A percentile compares a stretch with the other conserved stretches of the same genome.
These are phyloP conservation scores for Paraurostyla sp. DNA, from an alignment of 73 alveolate genomes.

Conservation along the genomic window DNA sequence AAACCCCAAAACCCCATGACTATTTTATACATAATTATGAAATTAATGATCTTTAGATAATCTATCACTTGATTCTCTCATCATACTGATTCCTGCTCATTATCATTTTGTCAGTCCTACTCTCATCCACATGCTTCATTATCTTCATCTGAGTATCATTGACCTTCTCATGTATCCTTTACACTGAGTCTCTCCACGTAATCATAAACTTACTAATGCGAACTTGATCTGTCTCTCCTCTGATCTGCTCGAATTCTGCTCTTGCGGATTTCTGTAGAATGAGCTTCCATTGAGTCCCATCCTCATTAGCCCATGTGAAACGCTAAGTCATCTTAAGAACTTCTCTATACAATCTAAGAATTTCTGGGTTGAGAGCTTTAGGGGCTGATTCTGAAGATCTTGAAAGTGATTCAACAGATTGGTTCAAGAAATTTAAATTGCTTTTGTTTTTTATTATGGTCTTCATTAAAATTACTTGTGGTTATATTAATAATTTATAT, in stretches of 20 bases:
- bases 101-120: constrained; percentile 47
- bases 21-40: too few species aligned
- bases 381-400: constrained; percentile 28
- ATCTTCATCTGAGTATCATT: constrained; percentile 66
- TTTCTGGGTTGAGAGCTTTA: neutral
- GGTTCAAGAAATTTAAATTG: constrained; percentile 48
- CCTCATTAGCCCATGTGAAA: constrained; percentile 78
- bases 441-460: constrained; percentile 63
- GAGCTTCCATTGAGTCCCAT: constrained; percentile 70
- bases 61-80: neutral
- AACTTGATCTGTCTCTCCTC: constrained; percentile 68
- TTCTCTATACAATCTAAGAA: constrained; percentile 51
- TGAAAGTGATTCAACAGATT: constrained; percentile 54
- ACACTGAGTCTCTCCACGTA: constrained; percentile 69
- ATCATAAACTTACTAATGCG: constrained; percentile 64
- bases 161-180: constrained; percentile 76
- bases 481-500: neutral
- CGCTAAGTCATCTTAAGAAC: constrained; percentile 63
- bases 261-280: constrained; percentile 54
- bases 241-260: constrained; percentile 64
- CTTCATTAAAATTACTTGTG: constrained; percentile 58
- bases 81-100: neutral
- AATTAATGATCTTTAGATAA: too few species aligned
- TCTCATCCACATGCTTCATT: constrained; percentile 64
- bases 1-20: too few species aligned